These are phyloP conservation scores for Suhomyces sp. DNA, from an alignment of 805 yeast genomes.

Conservation along the genomic window DNA sequence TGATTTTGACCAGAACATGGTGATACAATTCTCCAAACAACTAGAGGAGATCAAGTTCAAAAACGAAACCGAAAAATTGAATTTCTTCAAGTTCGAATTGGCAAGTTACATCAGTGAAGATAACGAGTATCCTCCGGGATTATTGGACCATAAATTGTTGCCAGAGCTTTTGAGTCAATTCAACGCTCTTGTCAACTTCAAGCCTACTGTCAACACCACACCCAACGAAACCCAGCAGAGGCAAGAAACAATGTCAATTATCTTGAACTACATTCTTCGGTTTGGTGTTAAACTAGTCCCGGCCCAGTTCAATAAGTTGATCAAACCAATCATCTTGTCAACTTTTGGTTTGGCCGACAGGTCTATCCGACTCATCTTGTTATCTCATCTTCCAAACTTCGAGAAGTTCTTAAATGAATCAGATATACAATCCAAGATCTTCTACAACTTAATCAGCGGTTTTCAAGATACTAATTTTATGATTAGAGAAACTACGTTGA, in stretches of 20 bases:
- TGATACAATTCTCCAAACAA: constrained; percentile 52
- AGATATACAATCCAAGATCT: constrained; percentile 68
- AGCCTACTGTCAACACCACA: constrained; percentile 24
- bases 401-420: constrained; percentile 49
- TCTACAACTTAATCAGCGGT: constrained; percentile 70
- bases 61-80: constrained; percentile 51
- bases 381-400: constrained; percentile 59
- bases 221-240: constrained; percentile 28
- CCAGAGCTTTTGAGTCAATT: constrained; percentile 63
- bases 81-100: constrained; percentile 34
- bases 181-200: constrained; percentile 23
- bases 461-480: constrained; percentile 79
- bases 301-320: constrained; percentile 35
- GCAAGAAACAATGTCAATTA: constrained; percentile 35
- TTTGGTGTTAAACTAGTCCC: constrained; percentile 26
- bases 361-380: constrained; percentile 67
- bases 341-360: constrained; percentile 71
- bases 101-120: constrained; percentile 14
- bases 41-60: constrained; percentile 56
- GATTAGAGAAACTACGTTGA: constrained; percentile 78
- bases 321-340: constrained; percentile 63
- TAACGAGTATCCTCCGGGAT: constrained; percentile 45
- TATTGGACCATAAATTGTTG: constrained; percentile 56
- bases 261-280: constrained; percentile 43
- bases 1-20: constrained; percentile 36